Conservation (phyloP, 2,329 filamentous ascomycete species). For the Claviceps sp. region DNA sequence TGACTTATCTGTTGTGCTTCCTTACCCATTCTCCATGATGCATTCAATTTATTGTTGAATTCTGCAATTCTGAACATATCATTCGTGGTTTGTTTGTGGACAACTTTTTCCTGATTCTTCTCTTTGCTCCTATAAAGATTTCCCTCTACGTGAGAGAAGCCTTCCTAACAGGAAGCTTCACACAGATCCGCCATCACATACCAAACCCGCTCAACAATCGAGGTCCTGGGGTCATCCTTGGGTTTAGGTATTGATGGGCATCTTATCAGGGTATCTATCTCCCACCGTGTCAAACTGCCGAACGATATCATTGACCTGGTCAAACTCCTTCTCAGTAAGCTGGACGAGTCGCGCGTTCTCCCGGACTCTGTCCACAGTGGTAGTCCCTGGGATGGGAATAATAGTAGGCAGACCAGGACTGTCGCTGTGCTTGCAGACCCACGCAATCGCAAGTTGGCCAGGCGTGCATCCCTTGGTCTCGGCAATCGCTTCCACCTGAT, state of each 20-base stretch:
- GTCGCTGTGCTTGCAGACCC: conserved; percentile 39
- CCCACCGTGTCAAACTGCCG: conserved; percentile 34
- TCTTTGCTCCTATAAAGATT: not conserved
- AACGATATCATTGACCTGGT: conserved; percentile 34
- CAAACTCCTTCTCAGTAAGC: conserved; percentile 37
- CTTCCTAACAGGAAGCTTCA: not conserved
- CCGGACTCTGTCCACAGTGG: conserved; percentile 38
- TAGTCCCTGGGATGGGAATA: conserved; percentile 55
- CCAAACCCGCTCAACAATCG: not conserved
- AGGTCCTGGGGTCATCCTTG: not conserved
- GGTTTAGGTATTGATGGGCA: conserved; percentile 1
- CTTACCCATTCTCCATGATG: conserved; percentile 16
- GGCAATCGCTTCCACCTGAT: conserved; percentile 44
- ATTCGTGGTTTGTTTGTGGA: conserved; percentile 17
- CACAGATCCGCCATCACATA: not conserved
- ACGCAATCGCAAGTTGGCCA: conserved; percentile 54
- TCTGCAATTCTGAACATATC: conserved; percentile 34
- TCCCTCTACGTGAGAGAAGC: not conserved
- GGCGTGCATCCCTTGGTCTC: conserved; percentile 44
- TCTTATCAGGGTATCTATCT: conserved; percentile 30
- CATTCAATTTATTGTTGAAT: conserved; percentile 27
- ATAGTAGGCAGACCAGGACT: conserved; percentile 40
- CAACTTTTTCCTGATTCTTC: conserved; percentile 11
- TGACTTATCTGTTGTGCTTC: not conserved
- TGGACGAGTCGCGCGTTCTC: conserved; percentile 44